Evolutionary conservation across 768 basidiomycete species (phyloP).

Genomic region (Multifurca ochricompacta): DNA sequence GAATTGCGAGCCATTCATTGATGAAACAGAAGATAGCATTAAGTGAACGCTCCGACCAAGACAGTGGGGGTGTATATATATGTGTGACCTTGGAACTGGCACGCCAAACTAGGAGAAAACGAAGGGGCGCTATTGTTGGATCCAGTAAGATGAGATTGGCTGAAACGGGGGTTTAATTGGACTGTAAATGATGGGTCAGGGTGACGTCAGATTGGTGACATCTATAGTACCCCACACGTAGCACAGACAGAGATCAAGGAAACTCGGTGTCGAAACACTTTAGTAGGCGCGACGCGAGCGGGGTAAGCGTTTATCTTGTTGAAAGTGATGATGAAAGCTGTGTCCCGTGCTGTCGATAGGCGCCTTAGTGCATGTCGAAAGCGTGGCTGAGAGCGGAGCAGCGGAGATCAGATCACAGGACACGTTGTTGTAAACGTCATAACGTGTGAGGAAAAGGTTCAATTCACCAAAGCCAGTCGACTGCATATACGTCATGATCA

Average conservation of each 20-base stretch:
- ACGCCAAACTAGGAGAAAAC: neutral
- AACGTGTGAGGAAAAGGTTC: too few relatives aligned
- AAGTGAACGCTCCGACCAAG: too few relatives aligned
- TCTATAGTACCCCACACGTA: neutral
- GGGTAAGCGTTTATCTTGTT: neutral
- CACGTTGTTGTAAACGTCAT: too few relatives aligned
- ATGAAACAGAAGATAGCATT: too few relatives aligned
- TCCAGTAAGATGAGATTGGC: neutral
- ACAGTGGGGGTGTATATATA: neutral
- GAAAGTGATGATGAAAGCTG: too few relatives aligned
- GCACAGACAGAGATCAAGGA: neutral
- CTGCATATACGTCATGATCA: too few relatives aligned
- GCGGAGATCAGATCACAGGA: too few relatives aligned
- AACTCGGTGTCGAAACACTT: neutral
- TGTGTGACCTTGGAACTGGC: neutral
- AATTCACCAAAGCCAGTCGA: too few relatives aligned
- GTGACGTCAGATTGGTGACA: neutral
- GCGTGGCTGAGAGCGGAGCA: too few relatives aligned
- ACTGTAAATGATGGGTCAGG: neutral
- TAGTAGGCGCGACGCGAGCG: neutral
- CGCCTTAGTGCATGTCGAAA: too few relatives aligned
- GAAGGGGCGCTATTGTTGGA: neutral
- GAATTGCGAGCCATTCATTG: slow-evolving; percentile 1
- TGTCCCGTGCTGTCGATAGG: too few relatives aligned
- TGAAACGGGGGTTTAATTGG: neutral